phyloP scores from a whole-genome alignment of 1,284 basidiomycete genomes.

The Apiotrichum brassicae region DNA sequence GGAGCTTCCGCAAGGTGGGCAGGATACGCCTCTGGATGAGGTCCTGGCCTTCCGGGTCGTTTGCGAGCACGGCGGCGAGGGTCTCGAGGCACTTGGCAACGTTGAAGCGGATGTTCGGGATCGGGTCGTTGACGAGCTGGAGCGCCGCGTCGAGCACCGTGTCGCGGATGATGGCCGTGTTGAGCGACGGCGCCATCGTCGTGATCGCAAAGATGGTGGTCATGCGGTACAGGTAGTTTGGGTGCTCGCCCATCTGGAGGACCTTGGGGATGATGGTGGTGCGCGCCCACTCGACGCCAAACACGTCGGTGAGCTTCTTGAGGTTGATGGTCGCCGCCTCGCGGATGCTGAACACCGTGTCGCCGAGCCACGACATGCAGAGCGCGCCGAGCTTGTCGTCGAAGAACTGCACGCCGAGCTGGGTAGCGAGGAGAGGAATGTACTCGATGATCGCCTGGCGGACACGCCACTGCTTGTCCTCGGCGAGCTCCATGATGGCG shows the following conservation, averaged over 20 bases:
- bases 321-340: slow-evolving; percentile 96
- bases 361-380: slow-evolving; percentile 99
- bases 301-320: slow-evolving; percentile 96
- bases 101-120: slow-evolving; percentile 99
- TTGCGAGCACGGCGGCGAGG: slow-evolving; percentile 64
- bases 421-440: slow-evolving; percentile 90
- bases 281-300: slow-evolving; percentile 97
- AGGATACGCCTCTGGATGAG: slow-evolving; percentile 68
- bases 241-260: slow-evolving; percentile 93
- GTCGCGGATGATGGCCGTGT: slow-evolving; percentile 72
- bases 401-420: slow-evolving; percentile 94
- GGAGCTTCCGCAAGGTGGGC: slow-evolving; percentile 77
- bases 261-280: slow-evolving; percentile 95
- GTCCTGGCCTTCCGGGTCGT: slow-evolving; percentile 63
- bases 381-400: slow-evolving; percentile 94
- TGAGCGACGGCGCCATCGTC: slow-evolving; percentile 93
- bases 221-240: slow-evolving; percentile 97
- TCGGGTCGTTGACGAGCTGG: slow-evolving; percentile 79
- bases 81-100: slow-evolving; percentile 92
- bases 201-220: slow-evolving; percentile 98
- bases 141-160: slow-evolving; percentile 83
- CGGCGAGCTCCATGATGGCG: slow-evolving; percentile 94
- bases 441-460: slow-evolving; percentile 99
- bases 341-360: slow-evolving; percentile 96
- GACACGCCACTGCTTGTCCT: slow-evolving; percentile 99